Conservation (phyloP, 495 filamentous ascomycete genomes). For the Neurospora terricola region DNA sequence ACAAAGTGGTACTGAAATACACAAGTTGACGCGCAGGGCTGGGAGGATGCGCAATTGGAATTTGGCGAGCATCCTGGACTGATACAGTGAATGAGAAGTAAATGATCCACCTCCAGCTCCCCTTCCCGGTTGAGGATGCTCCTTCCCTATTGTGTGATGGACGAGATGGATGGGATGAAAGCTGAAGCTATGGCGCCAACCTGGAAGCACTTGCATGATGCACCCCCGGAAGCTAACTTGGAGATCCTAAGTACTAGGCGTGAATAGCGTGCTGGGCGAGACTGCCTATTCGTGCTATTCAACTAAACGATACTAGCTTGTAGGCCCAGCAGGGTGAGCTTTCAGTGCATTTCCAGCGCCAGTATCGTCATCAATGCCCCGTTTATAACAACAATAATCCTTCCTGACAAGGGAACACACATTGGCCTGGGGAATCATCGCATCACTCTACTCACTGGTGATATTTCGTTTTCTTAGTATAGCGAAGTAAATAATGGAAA, state of each 20-base stretch:
- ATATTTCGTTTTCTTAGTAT: background rate
- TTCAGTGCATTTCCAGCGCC: background rate
- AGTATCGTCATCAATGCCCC: background rate
- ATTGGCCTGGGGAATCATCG: background rate
- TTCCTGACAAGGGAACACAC: background rate
- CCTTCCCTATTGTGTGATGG: background rate
- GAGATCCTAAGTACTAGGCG: background rate
- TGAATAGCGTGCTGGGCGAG: background rate
- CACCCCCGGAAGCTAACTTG: background rate
- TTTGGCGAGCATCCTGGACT: background rate
- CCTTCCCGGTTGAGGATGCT: background rate
- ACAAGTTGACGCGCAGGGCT: background rate
- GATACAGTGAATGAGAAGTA: background rate
- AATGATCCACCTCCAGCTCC: background rate
- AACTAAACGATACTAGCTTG: background rate
- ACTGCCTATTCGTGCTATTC: background rate
- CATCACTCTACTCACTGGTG: background rate
- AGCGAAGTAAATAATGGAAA: background rate
- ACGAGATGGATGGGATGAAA: background rate
- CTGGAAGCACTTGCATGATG: background rate
- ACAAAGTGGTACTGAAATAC: background rate
- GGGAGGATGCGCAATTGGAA: background rate
- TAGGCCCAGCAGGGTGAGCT: background rate
- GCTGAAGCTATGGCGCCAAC: background rate
- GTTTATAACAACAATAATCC: background rate